Conservation (phyloP, 306 rosid species). For the Fagus sylvatica region DNA sequence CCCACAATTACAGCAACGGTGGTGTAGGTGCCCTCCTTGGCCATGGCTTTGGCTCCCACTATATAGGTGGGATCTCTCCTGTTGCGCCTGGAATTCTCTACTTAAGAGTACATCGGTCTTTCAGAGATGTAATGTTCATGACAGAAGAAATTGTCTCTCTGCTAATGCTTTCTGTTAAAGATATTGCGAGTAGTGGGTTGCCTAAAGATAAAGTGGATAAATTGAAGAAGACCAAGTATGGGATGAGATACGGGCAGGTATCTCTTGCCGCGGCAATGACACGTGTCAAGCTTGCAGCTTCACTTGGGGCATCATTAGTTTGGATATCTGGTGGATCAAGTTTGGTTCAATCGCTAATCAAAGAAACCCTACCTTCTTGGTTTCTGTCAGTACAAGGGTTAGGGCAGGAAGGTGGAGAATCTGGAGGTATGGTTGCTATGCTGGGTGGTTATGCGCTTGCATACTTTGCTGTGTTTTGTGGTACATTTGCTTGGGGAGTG, state of each 20-base stretch:
- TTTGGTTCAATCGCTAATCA: conserved; percentile 66
- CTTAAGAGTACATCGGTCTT: conserved; percentile 67
- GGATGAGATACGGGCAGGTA: conserved; percentile 63
- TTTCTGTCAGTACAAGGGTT: conserved; percentile 54
- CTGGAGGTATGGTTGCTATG: conserved; percentile 62
- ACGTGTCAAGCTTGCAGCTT: conserved; percentile 78
- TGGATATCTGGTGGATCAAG: conserved; percentile 84
- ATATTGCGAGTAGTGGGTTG: conserved; percentile 60
- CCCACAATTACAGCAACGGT: conserved; percentile 46
- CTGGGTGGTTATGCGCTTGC: conserved; percentile 85
- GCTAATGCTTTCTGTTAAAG: conserved; percentile 69
- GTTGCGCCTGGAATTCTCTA: conserved; percentile 93
- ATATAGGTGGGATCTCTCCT: conserved; percentile 65
- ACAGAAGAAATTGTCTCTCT: conserved; percentile 73
- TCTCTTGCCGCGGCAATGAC: conserved; percentile 71
- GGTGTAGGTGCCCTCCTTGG: conserved; percentile 87
- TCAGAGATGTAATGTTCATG: conserved; percentile 70
- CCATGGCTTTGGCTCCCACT: conserved; percentile 63
- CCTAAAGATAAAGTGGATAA: conserved; percentile 53
- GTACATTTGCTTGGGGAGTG: conserved; percentile 80
- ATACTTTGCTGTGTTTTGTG: conserved; percentile 62
- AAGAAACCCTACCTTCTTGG: conserved; percentile 83
- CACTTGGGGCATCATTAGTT: conserved; percentile 79
- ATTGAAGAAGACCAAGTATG: conserved; percentile 59
- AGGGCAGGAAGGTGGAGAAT: conserved; percentile 53